phyloP scores from a whole-genome alignment of 192 early-diverging fungal species.

The Podila epigama region DNA sequence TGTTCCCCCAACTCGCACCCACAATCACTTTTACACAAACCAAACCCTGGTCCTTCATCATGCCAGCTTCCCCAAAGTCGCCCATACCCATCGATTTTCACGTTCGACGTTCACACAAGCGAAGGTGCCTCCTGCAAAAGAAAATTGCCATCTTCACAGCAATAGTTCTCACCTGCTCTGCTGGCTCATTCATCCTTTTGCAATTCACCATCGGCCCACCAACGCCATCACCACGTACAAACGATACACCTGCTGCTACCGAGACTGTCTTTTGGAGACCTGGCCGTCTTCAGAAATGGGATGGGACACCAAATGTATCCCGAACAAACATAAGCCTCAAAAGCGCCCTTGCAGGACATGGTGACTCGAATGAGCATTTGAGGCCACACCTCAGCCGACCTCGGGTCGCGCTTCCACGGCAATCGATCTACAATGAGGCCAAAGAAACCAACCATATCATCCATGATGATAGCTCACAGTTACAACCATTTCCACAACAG shows the following conservation, averaged over 20 bases:
- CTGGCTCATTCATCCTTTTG: constrained; percentile 19
- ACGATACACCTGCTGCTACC: neutral
- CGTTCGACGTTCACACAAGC: neutral
- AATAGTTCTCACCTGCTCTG: constrained; percentile 6
- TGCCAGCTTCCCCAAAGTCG: constrained; percentile 5
- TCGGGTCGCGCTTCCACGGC: neutral
- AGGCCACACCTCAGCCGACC: neutral
- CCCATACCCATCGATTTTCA: neutral
- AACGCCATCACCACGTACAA: neutral
- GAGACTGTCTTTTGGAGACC: neutral
- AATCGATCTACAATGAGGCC: neutral
- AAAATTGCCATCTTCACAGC: constrained; percentile 6
- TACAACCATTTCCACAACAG: constrained; percentile 1
- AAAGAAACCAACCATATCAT: neutral
- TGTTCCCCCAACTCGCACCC: neutral
- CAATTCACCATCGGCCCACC: constrained; percentile 3
- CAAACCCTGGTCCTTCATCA: too few relatives aligned
- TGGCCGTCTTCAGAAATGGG: neutral
- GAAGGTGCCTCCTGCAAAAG: neutral
- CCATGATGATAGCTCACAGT: neutral
- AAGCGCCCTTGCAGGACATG: neutral
- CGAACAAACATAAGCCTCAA: neutral
- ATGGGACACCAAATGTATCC: neutral
- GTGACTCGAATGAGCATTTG: neutral
- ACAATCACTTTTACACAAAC: too few relatives aligned